Evolutionary conservation across 306 rosid species (phyloP).

Genomic region (Phaseolus lunatus): DNA sequence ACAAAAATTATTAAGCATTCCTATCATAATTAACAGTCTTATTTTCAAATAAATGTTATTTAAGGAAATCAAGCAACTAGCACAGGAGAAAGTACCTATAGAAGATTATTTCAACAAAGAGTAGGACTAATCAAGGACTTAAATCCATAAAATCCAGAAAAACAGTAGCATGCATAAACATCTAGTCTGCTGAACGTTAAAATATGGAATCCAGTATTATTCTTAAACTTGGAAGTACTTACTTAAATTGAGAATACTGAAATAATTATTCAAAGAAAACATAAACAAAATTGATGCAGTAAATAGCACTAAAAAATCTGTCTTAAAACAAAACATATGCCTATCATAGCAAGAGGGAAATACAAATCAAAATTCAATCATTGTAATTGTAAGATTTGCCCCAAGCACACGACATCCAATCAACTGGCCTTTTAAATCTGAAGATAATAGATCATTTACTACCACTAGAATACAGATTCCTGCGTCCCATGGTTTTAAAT

Average conservation of each 20-base stretch:
- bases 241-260: not conserved
- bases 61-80: not conserved
- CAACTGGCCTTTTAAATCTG: conserved; percentile 12
- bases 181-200: not conserved
- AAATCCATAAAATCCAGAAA: not conserved
- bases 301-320: not conserved
- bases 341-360: conserved; percentile 5
- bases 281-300: conserved; percentile 16
- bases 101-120: not conserved
- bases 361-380: conserved; percentile 9
- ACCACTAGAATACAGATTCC: conserved; percentile 16
- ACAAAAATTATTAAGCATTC: not conserved
- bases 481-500: not conserved
- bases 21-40: not conserved
- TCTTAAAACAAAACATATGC: conserved; percentile 17
- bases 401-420: conserved; percentile 27
- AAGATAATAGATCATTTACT: not conserved
- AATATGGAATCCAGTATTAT: not conserved
- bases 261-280: not conserved
- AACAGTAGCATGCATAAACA: not conserved
- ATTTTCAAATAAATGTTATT: not conserved
- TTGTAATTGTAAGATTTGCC: not conserved
- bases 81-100: not conserved
- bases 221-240: not conserved
- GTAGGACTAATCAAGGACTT: conserved; percentile 12